Evolutionary conservation across 2,329 filamentous ascomycete genomes (phyloP), one percentile per base, ranked within the genome.

Genomic region (Chaetomium sp.): DNA sequence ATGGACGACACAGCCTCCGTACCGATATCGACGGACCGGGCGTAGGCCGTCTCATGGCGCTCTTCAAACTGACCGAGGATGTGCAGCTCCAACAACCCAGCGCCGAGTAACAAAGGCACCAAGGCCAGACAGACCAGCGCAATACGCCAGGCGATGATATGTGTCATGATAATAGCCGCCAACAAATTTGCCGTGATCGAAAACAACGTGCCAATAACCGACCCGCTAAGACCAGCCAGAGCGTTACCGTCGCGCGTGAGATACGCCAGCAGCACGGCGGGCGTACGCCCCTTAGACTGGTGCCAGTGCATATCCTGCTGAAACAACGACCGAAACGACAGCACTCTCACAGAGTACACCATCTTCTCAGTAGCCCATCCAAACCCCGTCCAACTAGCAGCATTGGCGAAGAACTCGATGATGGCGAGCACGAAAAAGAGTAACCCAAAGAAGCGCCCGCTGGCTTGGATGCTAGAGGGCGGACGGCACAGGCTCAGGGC

Each of bases 61-160:
- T 79, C 76, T 59, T 88, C 81, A 46, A 85, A 83, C 38, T 77
- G 75, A 2, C 80, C 77, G 1, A 88, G 76, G 1, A 84, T 77
- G 0, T 76, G 77, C 12, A 89, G 74, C 59, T 87, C 80, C 79
- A 90, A 81, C 59, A 87, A 78, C 0, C 87, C 87, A 0, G 85
- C 79, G 1, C 82, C 83, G 0, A 91, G 74, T 6, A 89, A 77
- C 7, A 90, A 70, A 0, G 87, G 88, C 0, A 90, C 82, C 7
- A 82, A 76, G 0, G 86, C 79, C 5, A 91, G 74, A 54, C 85
- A 86, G 1, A 90, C 87, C 6, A 91, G 70, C 0, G 86, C 86
- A 58, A 91, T 88, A 63, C 82, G 86, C 87, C 87, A 91, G 2
- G 85, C 85, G 47, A 91, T 75, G 47, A 88, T 81, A 59, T 88